Percentiles rank a stretch among this genome's conserved stretches.
Evolutionary conservation across 257 asterid species (phyloP).

Genomic region (Sherardia arvensis): DNA sequence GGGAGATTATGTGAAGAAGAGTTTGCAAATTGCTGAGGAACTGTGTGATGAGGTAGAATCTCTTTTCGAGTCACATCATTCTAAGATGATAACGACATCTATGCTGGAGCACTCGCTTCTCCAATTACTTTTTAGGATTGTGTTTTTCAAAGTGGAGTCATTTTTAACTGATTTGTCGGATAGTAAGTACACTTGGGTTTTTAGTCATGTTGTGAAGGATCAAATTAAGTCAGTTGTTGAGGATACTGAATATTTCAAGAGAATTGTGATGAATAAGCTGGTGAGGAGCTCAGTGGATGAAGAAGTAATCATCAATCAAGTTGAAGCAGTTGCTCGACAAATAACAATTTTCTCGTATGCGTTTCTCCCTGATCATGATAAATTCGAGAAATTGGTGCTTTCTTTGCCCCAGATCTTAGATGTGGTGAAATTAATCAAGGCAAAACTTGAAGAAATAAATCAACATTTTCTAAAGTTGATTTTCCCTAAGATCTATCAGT

Average conservation of each 20-base stretch:
- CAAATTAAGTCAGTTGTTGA: neutral
- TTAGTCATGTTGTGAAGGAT: neutral
- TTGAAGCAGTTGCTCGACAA: neutral
- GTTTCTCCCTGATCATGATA: neutral
- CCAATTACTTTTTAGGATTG: neutral
- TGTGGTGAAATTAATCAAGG: slow-evolving; percentile 3
- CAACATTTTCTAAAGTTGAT: neutral
- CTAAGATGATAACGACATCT: neutral
- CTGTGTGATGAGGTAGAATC: neutral
- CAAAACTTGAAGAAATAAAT: slow-evolving; percentile 1
- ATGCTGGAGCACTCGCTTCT: neutral
- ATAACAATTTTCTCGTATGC: neutral
- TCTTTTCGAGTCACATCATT: neutral
- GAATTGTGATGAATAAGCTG: too few relatives aligned
- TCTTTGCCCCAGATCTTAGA: neutral
- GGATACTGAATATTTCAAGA: neutral
- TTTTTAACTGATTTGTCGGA: neutral
- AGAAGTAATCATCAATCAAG: neutral
- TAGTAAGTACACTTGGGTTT: neutral
- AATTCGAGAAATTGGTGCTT: too few relatives aligned
- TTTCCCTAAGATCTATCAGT: neutral
- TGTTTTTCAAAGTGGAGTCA: slow-evolving; percentile 1
- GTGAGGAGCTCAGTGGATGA: neutral
- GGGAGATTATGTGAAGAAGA: neutral
- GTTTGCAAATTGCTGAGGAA: neutral